A percentile compares a stretch with the other conserved stretches of the same genome.
Evolutionary conservation across 1,284 basidiomycete genomes (phyloP).

Genomic region (Ustilago xerochloae): DNA sequence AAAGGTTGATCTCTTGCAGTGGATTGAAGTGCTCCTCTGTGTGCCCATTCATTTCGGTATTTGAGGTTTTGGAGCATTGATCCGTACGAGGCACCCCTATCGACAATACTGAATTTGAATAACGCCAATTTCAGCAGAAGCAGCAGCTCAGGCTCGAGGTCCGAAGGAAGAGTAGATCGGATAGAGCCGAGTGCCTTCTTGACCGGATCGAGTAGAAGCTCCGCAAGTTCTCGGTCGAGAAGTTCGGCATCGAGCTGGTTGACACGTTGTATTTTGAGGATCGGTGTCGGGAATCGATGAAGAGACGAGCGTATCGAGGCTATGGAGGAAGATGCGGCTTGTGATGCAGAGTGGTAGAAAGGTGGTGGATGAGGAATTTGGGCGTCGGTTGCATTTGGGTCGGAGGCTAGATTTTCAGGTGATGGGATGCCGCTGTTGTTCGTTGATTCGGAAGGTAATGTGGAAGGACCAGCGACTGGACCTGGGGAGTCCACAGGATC

Average conservation of each 20-base stretch:
- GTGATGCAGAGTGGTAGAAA: constrained; percentile 57
- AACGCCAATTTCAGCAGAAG: constrained; percentile 81
- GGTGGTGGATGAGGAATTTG: constrained; percentile 36
- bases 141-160: constrained; percentile 82
- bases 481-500: constrained; percentile 6
- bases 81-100: constrained; percentile 85
- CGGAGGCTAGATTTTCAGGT: constrained; percentile 23
- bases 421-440: constrained; percentile 21
- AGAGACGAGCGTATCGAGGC: constrained; percentile 52
- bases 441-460: background rate
- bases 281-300: constrained; percentile 59
- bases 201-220: constrained; percentile 85
- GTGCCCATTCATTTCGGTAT: constrained; percentile 68
- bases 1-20: constrained; percentile 58
- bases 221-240: constrained; percentile 87
- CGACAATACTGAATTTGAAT: constrained; percentile 86
- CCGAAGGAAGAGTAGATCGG: constrained; percentile 75
- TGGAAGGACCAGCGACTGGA: constrained; percentile 30
- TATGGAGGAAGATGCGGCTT: constrained; percentile 47
- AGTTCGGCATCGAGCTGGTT: constrained; percentile 92
- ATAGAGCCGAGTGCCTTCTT: constrained; percentile 74
- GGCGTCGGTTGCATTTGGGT: constrained; percentile 33
- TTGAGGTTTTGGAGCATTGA: constrained; percentile 87
- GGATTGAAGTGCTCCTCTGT: constrained; percentile 50
- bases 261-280: constrained; percentile 73